Evolutionary conservation across 176 grass and related monocot genomes (phyloP), one percentile per base, ranked within the genome.

Genomic region (Oryza glaberrima): DNA sequence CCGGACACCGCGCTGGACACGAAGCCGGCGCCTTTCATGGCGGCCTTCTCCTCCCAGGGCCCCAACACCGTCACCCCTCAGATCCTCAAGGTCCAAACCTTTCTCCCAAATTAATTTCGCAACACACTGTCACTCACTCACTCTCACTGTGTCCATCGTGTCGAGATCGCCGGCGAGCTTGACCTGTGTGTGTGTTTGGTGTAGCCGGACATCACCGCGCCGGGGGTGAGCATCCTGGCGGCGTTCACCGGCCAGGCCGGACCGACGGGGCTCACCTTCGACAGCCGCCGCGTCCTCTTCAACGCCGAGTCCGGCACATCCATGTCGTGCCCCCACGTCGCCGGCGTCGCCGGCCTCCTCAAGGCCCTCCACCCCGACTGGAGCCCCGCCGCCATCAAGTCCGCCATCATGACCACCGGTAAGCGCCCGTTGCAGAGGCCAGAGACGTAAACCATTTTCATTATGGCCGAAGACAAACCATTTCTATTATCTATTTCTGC

Each of bases 161-260:
- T 70, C 67, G 43, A 13, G 13, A 26, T 67, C 40, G 9, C 67
- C 49, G 7, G 4, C 16, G 2, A 45, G 38, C 25, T 69, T 38
- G 12, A 23, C 11, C 28, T 38, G 5, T 16, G 40, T 69, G 40
- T 40, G 7, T 1, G 1, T 58, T 58, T 58, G 52, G 47, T 65
- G 22, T 82, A 96, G 93, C 96, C 96, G 77, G 96, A 98, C 72
- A 94, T 98, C 81, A 98, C 96, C 9, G 96, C 96, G 36, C 96
- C 96, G 8, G 96, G 96, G 13, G 93, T 98, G 3, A 92, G 93
- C 78, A 94, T 98, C 69, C 88, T 96, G 0, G 93, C 93, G 35
- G 96, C 93, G 5, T 95, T 89, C 83, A 88, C 75, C 36, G 88
- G 88, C 70, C 73, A 81, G 34, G 70, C 81, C 0, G 86, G 96